Conservation (phyloP, 2,329 filamentous ascomycete species). For the Zasmidium cellare region DNA sequence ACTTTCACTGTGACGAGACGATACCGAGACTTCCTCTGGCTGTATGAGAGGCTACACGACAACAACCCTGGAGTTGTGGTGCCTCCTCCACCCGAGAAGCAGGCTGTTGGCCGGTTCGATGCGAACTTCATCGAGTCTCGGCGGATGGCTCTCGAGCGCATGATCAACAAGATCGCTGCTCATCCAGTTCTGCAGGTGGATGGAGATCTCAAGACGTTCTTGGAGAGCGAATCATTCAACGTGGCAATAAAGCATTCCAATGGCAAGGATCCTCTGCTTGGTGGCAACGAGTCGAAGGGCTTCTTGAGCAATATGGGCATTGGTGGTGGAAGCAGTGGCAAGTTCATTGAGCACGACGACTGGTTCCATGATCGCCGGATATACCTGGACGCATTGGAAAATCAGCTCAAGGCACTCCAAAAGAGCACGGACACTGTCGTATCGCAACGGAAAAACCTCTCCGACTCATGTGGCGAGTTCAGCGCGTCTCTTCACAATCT, state of each 20-base stretch:
- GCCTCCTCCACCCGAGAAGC: conserved; percentile 94
- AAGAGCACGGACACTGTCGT: conserved; percentile 96
- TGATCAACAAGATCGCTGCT: conserved; percentile 92
- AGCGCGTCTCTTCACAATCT: conserved; percentile 89
- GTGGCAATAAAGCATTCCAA: conserved; percentile 98
- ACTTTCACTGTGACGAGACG: conserved; percentile 92
- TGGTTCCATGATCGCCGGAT: conserved; percentile 98
- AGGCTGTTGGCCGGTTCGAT: conserved; percentile 94
- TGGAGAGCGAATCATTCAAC: conserved; percentile 95
- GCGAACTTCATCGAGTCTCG: conserved; percentile 94
- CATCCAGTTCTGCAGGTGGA: conserved; percentile 93
- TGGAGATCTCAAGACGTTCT: conserved; percentile 88
- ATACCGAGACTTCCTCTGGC: conserved; percentile 96
- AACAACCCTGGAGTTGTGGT: conserved; percentile 96
- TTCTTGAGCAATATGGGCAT: conserved; percentile 76
- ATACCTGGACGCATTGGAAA: conserved; percentile 91
- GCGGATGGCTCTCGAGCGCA: conserved; percentile 88
- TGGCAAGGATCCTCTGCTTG: conserved; percentile 72
- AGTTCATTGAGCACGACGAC: conserved; percentile 98
- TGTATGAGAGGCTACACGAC: conserved; percentile 89
- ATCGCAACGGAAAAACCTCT: conserved; percentile 84
- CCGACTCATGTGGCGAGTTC: conserved; percentile 91
- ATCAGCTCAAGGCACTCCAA: conserved; percentile 78
- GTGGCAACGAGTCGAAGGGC: conserved; percentile 77
- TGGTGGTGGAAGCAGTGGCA: conserved; percentile 68